Evolutionary conservation across 345 rosid species (phyloP).

Genomic region (Balakata baccata): DNA sequence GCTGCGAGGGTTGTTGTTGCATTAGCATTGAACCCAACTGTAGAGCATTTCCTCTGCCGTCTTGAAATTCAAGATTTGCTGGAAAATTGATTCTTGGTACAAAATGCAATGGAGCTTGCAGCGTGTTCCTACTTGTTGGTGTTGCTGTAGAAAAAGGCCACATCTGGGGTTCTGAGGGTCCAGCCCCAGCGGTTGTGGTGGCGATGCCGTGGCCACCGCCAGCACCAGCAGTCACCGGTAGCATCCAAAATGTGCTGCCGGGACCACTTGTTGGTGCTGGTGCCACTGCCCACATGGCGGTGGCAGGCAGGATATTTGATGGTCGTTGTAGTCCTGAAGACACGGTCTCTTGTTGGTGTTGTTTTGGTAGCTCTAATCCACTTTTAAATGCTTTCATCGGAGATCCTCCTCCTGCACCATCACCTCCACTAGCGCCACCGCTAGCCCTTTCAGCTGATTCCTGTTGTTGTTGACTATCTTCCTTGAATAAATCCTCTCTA

Average conservation of each 20-base stretch:
- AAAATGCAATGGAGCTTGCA: constrained; percentile 55
- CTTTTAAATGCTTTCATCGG: constrained; percentile 38
- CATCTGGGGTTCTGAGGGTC: constrained; percentile 45
- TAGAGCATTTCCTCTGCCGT: constrained; percentile 49
- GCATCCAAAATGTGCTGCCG: constrained; percentile 70
- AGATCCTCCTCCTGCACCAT: constrained; percentile 26
- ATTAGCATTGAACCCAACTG: constrained; percentile 64
- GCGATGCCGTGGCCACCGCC: constrained; percentile 40
- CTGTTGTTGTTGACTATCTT: constrained; percentile 34
- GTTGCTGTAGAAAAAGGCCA: constrained; percentile 57
- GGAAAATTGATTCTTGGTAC: constrained; percentile 61
- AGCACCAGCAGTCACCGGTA: constrained; percentile 63
- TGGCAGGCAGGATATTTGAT: constrained; percentile 36
- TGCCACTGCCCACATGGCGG: constrained; percentile 76
- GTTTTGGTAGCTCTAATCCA: constrained; percentile 30
- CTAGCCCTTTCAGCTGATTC: constrained; percentile 36
- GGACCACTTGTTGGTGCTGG: constrained; percentile 42
- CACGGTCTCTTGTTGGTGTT: constrained; percentile 27
- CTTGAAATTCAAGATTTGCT: constrained; percentile 46
- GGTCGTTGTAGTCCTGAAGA: constrained; percentile 30
- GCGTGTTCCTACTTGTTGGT: constrained; percentile 13
- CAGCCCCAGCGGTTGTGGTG: constrained; percentile 25
- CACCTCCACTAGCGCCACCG: constrained; percentile 16
- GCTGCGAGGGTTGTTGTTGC: constrained; percentile 57
- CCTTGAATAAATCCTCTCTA: constrained; percentile 66